Conservation (phyloP, 1,284 basidiomycete species). For the Sutorius eximius region DNA sequence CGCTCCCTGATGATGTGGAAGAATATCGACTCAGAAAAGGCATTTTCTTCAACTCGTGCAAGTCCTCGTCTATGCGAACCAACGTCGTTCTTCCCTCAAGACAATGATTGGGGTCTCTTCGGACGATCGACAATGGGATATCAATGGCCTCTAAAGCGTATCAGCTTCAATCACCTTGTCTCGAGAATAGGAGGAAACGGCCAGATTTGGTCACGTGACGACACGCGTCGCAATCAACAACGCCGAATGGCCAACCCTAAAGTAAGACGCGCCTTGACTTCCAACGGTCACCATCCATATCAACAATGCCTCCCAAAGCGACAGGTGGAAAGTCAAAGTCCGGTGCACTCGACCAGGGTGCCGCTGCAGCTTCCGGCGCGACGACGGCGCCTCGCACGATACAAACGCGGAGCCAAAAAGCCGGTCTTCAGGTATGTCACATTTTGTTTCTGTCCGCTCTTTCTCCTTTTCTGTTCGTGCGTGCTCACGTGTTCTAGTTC, state of each 20-base stretch:
- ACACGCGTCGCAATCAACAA: constrained; percentile 36
- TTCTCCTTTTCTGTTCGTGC: background rate
- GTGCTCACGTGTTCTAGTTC: constrained; percentile 53
- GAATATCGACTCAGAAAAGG: no score
- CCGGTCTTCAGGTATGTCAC: constrained; percentile 75
- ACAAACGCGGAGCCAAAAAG: constrained; percentile 78
- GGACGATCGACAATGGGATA: background rate
- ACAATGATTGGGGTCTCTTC: background rate
- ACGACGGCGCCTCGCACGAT: constrained; percentile 40
- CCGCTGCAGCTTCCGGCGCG: constrained; percentile 45
- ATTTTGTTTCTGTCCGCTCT: background rate
- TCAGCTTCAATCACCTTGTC: background rate
- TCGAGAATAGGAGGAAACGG: no score
- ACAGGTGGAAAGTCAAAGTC: constrained; percentile 41
- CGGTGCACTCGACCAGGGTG: constrained; percentile 37
- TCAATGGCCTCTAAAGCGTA: background rate
- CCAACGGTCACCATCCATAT: constrained; percentile 25
- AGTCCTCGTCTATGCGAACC: no score
- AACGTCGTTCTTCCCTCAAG: background rate
- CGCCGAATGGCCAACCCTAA: constrained; percentile 36
- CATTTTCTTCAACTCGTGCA: no score
- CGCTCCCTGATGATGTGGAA: no score
- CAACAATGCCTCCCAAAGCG: constrained; percentile 35
- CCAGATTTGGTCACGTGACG: constrained; percentile 25
- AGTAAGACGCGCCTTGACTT: constrained; percentile 28